Evolutionary conservation across 352 stramenopile genomes (phyloP).

Genomic region (Phytophthora brassicae): DNA sequence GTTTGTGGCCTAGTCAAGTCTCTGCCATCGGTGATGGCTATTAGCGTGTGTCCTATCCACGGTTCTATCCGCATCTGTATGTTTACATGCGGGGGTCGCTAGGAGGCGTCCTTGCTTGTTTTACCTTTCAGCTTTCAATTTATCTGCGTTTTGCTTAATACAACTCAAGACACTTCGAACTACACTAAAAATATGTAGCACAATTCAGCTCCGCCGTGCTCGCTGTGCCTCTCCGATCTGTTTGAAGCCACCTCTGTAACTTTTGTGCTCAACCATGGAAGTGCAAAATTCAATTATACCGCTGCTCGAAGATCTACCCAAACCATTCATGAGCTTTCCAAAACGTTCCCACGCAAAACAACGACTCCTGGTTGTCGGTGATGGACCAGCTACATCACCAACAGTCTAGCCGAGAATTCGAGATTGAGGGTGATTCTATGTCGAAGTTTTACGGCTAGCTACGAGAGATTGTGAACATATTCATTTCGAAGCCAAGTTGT

Average conservation of each 20-base stretch:
- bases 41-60: no score
- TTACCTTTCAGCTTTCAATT: neutral
- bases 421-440: neutral
- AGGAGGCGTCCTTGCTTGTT: no score
- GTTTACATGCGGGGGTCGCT: no score
- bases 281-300: slow-evolving; percentile 3
- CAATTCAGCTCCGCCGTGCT: neutral
- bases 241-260: neutral
- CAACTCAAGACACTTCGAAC: neutral
- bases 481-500: neutral
- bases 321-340: slow-evolving; percentile 12
- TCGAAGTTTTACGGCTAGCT: neutral
- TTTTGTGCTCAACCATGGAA: neutral
- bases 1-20: no score
- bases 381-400: slow-evolving; percentile 12
- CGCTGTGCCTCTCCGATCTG: neutral
- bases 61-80: no score
- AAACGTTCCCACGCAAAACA: neutral
- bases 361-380: slow-evolving; percentile 1
- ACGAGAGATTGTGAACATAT: neutral
- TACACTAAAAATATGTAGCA: slow-evolving; percentile 10
- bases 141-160: slow-evolving; percentile 6
- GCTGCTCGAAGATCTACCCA: slow-evolving; percentile 7
- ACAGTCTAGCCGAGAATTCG: slow-evolving; percentile 1
- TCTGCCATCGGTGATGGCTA: no score